Evolutionary conservation across 2,329 filamentous ascomycete genomes (phyloP).

Genomic region (Apiospora arundinis): DNA sequence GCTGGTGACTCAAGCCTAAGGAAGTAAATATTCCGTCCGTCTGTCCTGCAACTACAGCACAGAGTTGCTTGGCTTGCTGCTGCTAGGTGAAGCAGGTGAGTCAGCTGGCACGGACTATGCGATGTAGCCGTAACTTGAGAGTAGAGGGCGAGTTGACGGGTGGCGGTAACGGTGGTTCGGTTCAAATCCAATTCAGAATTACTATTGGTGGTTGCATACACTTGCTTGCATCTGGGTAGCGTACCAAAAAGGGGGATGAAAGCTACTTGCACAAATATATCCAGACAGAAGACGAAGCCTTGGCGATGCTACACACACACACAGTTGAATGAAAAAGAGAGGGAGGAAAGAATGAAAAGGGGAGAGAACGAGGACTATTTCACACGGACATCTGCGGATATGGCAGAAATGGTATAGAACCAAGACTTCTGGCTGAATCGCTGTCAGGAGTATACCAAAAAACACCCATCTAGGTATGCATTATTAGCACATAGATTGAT

Average conservation of each 20-base stretch:
- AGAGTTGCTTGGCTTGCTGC: constrained; percentile 29
- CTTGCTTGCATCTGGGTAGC: neutral
- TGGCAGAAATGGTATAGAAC: neutral
- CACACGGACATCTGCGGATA: neutral
- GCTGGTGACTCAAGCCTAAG: neutral
- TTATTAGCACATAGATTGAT: constrained; percentile 12
- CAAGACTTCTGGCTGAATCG: neutral
- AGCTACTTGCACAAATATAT: neutral
- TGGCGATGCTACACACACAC: neutral
- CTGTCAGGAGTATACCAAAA: neutral
- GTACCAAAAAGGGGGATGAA: neutral
- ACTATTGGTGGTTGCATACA: neutral
- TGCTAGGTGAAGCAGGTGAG: constrained; percentile 19
- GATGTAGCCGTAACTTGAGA: neutral
- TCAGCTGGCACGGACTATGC: neutral
- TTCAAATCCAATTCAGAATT: neutral
- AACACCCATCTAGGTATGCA: neutral
- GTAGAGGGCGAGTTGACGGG: neutral
- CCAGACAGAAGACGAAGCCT: neutral
- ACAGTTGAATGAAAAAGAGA: neutral
- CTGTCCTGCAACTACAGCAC: neutral
- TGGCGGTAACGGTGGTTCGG: neutral
- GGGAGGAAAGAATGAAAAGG: neutral
- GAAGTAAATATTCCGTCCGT: neutral
- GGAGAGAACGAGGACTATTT: neutral